Evolutionary conservation across 192 early-diverging fungal genomes (phyloP).

Genomic region (Gonapodya prolifera): DNA sequence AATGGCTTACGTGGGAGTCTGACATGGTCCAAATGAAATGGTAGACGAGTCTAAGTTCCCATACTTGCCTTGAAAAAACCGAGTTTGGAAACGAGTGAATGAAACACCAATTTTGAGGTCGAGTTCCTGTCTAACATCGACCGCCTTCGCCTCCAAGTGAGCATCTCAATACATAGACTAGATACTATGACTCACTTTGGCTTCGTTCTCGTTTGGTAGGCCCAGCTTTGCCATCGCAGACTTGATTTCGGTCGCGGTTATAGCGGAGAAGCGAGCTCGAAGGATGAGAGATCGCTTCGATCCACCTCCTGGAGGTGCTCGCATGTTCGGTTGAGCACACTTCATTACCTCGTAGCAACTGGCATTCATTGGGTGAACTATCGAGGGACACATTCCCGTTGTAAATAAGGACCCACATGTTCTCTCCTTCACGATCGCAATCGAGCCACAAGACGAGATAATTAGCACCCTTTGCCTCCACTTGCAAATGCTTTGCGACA

Average conservation of each 20-base stretch:
- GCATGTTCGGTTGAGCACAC: slow-evolving; percentile 19
- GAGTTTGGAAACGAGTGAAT: slow-evolving; percentile 32
- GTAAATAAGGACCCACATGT: slow-evolving; percentile 13
- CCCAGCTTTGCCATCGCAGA: slow-evolving; percentile 33
- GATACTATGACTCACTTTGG: no score
- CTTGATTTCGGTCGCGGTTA: slow-evolving; percentile 23
- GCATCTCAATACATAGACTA: no score
- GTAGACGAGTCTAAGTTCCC: slow-evolving; percentile 30
- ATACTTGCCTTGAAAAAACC: slow-evolving; percentile 42
- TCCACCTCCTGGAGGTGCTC: slow-evolving; percentile 5
- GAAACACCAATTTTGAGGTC: slow-evolving; percentile 36
- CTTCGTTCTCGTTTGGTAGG: slow-evolving; percentile 34
- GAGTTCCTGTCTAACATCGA: slow-evolving; percentile 36
- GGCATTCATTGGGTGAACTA: not conserved
- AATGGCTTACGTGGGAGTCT: slow-evolving; percentile 27
- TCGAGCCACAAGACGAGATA: slow-evolving; percentile 35
- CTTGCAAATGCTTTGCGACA: slow-evolving; percentile 23
- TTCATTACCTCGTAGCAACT: slow-evolving; percentile 15
- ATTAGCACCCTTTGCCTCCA: slow-evolving; percentile 29
- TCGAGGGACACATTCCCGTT: not conserved
- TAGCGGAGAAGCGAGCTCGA: slow-evolving; percentile 22
- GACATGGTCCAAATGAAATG: slow-evolving; percentile 37
- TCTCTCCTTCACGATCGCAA: slow-evolving; percentile 41
- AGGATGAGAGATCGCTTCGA: slow-evolving; percentile 18
- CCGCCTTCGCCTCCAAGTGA: no score